Evolutionary conservation across 2,329 filamentous ascomycete genomes (phyloP).

Genomic region (Penicillium sp.): DNA sequence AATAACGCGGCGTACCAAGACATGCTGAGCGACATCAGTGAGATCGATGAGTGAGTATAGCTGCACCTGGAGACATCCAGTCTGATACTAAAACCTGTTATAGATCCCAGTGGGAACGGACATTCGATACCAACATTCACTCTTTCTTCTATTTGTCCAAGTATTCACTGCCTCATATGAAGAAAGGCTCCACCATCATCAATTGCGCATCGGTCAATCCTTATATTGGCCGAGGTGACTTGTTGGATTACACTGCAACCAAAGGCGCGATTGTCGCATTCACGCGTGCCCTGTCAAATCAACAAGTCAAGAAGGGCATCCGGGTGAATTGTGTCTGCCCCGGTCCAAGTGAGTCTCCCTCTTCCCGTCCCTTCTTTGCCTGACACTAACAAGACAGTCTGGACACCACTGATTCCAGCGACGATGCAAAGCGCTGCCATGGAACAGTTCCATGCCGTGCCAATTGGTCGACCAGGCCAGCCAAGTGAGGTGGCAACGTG

Average conservation of each 20-base stretch:
- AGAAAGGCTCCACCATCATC: slow-evolving; percentile 73
- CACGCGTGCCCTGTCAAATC: slow-evolving; percentile 74
- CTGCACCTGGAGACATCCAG: background rate
- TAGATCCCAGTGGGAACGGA: slow-evolving; percentile 75
- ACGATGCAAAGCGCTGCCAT: slow-evolving; percentile 72
- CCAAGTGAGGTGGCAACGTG: slow-evolving; percentile 80
- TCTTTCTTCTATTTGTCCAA: slow-evolving; percentile 80
- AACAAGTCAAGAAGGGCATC: slow-evolving; percentile 71
- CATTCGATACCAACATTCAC: slow-evolving; percentile 83
- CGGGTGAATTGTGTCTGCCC: slow-evolving; percentile 76
- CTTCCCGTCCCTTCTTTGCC: background rate
- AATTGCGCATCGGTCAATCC: slow-evolving; percentile 84
- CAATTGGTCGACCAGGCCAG: slow-evolving; percentile 76
- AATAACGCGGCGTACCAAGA: slow-evolving; percentile 76
- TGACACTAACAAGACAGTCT: slow-evolving; percentile 50
- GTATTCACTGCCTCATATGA: slow-evolving; percentile 74
- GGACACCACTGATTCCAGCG: slow-evolving; percentile 72
- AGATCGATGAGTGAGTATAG: slow-evolving; percentile 64
- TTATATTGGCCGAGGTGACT: slow-evolving; percentile 76
- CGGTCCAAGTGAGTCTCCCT: slow-evolving; percentile 55
- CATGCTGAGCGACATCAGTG: slow-evolving; percentile 70
- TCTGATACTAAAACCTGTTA: background rate
- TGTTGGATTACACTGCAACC: slow-evolving; percentile 79
- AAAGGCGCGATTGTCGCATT: slow-evolving; percentile 75
- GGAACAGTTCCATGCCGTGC: slow-evolving; percentile 68